These are phyloP conservation scores for Boechera stricta DNA, from an alignment of 345 rosid species.

Conservation along the genomic window DNA sequence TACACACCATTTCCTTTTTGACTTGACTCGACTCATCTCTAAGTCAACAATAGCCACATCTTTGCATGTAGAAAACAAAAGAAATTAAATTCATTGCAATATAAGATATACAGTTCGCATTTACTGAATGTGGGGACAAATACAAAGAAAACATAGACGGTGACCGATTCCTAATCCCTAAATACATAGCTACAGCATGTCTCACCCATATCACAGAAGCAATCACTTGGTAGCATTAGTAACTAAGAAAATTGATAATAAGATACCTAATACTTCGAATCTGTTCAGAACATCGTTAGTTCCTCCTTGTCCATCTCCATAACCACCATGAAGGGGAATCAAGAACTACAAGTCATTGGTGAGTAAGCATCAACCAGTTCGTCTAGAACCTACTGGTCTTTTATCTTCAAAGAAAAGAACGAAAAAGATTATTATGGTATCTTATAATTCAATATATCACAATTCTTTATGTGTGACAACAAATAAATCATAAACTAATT, in stretches of 20 bases:
- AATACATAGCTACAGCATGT: slow-evolving; percentile 15
- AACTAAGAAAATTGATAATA: slow-evolving; percentile 13
- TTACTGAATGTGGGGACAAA: slow-evolving; percentile 31
- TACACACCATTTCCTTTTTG: slow-evolving; percentile 11
- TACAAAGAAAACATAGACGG: slow-evolving; percentile 8
- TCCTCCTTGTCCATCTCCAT: slow-evolving; percentile 29
- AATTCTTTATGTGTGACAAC: neutral
- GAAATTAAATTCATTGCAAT: slow-evolving; percentile 1
- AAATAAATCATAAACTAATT: slow-evolving; percentile 13
- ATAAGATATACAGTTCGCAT: slow-evolving; percentile 12
- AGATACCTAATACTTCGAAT: neutral
- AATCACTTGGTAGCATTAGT: slow-evolving; percentile 17
- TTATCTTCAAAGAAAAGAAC: slow-evolving; percentile 12
- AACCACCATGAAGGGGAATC: slow-evolving; percentile 39
- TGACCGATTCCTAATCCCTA: slow-evolving; percentile 17
- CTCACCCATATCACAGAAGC: slow-evolving; percentile 17
- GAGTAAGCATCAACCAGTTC: slow-evolving; percentile 24
- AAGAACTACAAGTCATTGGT: slow-evolving; percentile 48
- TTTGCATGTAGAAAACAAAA: neutral
- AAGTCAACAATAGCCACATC: slow-evolving; percentile 24
- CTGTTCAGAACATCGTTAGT: neutral
- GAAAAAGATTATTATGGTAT: neutral
- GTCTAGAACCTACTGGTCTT: slow-evolving; percentile 1
- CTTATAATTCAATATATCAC: neutral
- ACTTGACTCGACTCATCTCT: neutral